These are phyloP conservation scores for Triticum turgidum DNA, from an alignment of 176 grass and related monocot genomes.

Conservation along the genomic window DNA sequence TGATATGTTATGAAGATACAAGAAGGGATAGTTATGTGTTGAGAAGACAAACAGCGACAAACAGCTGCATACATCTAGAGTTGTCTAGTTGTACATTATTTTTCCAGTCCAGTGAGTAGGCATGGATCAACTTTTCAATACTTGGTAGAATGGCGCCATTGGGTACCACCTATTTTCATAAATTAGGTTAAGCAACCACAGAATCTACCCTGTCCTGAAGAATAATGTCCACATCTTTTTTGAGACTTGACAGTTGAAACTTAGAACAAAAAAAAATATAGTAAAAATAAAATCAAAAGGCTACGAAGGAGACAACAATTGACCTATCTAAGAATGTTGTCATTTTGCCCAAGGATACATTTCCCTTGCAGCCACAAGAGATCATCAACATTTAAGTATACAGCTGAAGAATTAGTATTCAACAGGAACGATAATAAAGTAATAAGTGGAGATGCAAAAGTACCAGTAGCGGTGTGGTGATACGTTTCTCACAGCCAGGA, in stretches of 20 bases:
- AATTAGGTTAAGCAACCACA: background rate
- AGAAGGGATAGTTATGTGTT: background rate
- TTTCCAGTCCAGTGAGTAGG: background rate
- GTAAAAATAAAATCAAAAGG: too few relatives aligned
- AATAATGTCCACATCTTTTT: background rate
- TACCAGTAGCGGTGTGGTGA: constrained; percentile 84
- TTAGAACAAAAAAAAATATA: background rate
- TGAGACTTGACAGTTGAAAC: background rate
- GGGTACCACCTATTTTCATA: background rate
- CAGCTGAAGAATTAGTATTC: background rate
- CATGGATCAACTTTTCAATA: background rate
- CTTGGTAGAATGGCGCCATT: background rate
- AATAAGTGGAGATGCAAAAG: background rate
- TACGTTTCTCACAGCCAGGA: constrained; percentile 40
- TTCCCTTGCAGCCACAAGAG: too few relatives aligned
- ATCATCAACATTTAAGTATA: background rate
- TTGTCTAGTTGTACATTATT: background rate
- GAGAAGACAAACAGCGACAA: background rate
- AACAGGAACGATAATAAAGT: background rate
- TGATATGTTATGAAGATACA: background rate
- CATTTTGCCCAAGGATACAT: too few relatives aligned
- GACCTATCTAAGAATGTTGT: too few relatives aligned
- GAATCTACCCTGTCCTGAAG: background rate
- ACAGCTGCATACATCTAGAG: background rate
- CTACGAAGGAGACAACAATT: too few relatives aligned